A percentile compares a stretch with the other conserved stretches of the same genome.
phyloP scores from a whole-genome alignment of 768 basidiomycete species.

The Tulasnella sp. region DNA sequence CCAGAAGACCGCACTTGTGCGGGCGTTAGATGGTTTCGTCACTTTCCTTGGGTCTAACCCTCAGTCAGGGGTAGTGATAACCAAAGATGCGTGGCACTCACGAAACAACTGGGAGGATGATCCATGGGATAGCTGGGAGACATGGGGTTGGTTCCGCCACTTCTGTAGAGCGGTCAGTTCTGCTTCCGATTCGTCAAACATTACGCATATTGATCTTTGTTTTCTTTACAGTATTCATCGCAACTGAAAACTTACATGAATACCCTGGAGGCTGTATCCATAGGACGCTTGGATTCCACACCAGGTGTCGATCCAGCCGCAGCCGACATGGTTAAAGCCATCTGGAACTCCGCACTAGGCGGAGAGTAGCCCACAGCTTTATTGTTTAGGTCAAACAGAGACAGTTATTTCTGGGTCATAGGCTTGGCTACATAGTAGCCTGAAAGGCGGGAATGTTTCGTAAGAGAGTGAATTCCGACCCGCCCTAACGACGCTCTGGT shows the following conservation, averaged over 20 bases:
- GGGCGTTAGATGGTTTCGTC: constrained; percentile 78
- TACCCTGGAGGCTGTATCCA: constrained; percentile 70
- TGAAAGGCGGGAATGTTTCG: too few species aligned
- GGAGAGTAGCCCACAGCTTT: constrained; percentile 14
- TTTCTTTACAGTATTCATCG: constrained; percentile 64
- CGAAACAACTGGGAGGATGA: constrained; percentile 69
- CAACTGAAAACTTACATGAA: constrained; percentile 75
- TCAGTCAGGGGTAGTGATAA: constrained; percentile 56
- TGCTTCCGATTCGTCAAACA: not conserved
- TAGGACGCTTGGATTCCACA: constrained; percentile 47
- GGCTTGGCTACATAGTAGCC: too few species aligned
- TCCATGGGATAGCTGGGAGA: constrained; percentile 85
- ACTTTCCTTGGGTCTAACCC: constrained; percentile 57
- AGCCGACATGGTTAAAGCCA: constrained; percentile 17
- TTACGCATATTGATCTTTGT: not conserved
- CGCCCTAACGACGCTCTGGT: not conserved
- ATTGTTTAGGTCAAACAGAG: not conserved
- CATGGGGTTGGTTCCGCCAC: constrained; percentile 90
- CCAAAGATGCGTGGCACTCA: constrained; percentile 72
- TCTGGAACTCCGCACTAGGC: constrained; percentile 32
- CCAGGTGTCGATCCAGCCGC: constrained; percentile 19
- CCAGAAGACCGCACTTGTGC: constrained; percentile 71
- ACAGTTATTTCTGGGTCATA: too few species aligned
- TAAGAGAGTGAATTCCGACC: not conserved
- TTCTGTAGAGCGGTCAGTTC: constrained; percentile 76